A percentile compares a stretch with the other conserved stretches of the same genome.
These are phyloP conservation scores for Ophiostoma sp. DNA, from an alignment of 2,329 filamentous ascomycete genomes.

Conservation along the genomic window DNA sequence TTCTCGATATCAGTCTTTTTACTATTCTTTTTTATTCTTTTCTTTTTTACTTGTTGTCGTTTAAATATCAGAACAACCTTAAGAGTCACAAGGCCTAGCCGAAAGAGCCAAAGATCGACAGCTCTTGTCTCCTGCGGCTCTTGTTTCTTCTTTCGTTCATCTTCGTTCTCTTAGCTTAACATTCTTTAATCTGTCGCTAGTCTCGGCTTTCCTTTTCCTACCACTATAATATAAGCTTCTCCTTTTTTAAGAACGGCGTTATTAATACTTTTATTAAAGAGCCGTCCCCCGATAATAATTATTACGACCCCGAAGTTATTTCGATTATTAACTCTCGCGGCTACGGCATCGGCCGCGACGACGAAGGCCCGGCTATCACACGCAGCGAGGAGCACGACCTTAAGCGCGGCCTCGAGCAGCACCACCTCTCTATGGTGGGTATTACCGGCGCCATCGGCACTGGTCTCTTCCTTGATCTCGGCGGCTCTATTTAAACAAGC, in stretches of 20 bases:
- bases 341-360: slow-evolving; percentile 3
- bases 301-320: slow-evolving; percentile 8
- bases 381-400: slow-evolving; percentile 21
- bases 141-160: background rate
- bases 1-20: background rate
- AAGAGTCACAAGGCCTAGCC: background rate
- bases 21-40: background rate
- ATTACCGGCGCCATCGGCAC: slow-evolving; percentile 58
- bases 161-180: too few relatives aligned
- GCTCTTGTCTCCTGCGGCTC: background rate
- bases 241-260: background rate
- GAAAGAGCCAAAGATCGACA: background rate
- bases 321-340: background rate
- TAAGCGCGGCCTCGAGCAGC: slow-evolving; percentile 34
- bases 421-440: slow-evolving; percentile 44
- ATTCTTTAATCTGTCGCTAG: too few relatives aligned
- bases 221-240: background rate
- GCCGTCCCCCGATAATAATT: background rate
- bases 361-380: slow-evolving; percentile 20
- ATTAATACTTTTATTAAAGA: background rate
- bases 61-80: too few relatives aligned
- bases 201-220: too few relatives aligned
- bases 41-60: too few relatives aligned
- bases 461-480: slow-evolving; percentile 65
- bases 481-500: slow-evolving; percentile 54